Evolutionary conservation across 768 basidiomycete species (phyloP).

Genomic region (Suillus bovinus): DNA sequence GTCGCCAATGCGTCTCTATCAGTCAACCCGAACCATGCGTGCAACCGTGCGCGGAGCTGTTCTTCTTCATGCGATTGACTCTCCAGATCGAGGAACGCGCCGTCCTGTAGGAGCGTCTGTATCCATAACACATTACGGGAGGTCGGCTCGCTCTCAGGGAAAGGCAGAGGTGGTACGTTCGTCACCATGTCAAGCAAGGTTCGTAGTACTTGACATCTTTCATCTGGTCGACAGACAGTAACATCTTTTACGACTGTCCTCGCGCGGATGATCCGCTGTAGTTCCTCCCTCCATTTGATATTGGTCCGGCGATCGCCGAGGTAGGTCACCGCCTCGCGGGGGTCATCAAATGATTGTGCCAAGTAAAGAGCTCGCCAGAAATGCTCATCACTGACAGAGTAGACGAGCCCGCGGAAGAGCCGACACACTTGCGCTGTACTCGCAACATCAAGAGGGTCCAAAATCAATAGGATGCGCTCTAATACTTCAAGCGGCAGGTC

Average conservation of each 20-base stretch:
- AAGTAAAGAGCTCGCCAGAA: constrained; percentile 73
- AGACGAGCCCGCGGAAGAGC: constrained; percentile 44
- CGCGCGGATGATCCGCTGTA: constrained; percentile 59
- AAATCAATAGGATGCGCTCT: constrained; percentile 54
- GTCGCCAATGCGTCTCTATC: constrained; percentile 36
- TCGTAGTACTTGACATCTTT: constrained; percentile 42
- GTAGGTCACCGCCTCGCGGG: constrained; percentile 45
- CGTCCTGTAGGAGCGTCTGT: constrained; percentile 41
- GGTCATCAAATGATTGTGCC: constrained; percentile 62
- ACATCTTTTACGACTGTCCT: constrained; percentile 44
- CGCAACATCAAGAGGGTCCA: constrained; percentile 64
- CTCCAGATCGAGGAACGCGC: constrained; percentile 44
- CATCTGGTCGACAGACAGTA: constrained; percentile 39
- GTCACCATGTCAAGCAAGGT: constrained; percentile 54
- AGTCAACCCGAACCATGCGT: constrained; percentile 59
- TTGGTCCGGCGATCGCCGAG: constrained; percentile 26
- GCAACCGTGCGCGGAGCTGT: constrained; percentile 52
- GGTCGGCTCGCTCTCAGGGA: constrained; percentile 27
- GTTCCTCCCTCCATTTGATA: constrained; percentile 52
- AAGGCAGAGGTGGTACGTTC: constrained; percentile 39
- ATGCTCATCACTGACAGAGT: constrained; percentile 43
- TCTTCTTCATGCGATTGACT: constrained; percentile 33
- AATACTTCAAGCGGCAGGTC: constrained; percentile 59
- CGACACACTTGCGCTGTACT: constrained; percentile 51
- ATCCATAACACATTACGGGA: constrained; percentile 58